Percentiles rank a stretch among this genome's conserved stretches.
Conservation (phyloP, 192 early-diverging fungal genomes). For the Coemansia sp. region DNA sequence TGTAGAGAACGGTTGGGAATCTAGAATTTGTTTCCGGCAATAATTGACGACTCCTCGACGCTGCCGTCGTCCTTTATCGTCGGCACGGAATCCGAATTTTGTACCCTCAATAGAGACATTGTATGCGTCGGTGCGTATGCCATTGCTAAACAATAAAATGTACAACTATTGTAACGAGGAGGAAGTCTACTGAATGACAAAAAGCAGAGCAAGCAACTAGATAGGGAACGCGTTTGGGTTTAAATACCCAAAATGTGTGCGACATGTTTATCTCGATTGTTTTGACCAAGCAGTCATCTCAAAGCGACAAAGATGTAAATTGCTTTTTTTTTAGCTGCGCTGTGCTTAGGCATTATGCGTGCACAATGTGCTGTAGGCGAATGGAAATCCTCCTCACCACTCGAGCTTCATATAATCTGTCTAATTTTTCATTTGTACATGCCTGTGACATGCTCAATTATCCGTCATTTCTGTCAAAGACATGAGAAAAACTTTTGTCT, state of each 20-base stretch:
- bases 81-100: not conserved
- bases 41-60: not conserved
- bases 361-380: not conserved
- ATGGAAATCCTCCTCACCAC: not conserved
- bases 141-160: not conserved
- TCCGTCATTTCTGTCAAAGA: too few species aligned
- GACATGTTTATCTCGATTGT: not conserved
- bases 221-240: not conserved
- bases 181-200: not conserved
- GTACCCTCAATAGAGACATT: not conserved
- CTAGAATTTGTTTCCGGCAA: not conserved
- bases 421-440: too few species aligned
- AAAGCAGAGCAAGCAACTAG: not conserved
- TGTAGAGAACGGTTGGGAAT: not conserved
- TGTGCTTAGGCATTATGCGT: not conserved
- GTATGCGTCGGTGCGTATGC: not conserved
- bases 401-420: too few species aligned
- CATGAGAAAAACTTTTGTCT: too few species aligned
- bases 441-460: too few species aligned
- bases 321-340: not conserved
- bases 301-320: not conserved
- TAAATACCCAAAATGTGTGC: not conserved
- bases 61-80: constrained; percentile 4
- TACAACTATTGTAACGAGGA: not conserved
- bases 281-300: too few species aligned